Base-by-base conservation (phyloP, 2,329 filamentous ascomycete species). In the Davidsoniella neocaledoniae region DNA sequence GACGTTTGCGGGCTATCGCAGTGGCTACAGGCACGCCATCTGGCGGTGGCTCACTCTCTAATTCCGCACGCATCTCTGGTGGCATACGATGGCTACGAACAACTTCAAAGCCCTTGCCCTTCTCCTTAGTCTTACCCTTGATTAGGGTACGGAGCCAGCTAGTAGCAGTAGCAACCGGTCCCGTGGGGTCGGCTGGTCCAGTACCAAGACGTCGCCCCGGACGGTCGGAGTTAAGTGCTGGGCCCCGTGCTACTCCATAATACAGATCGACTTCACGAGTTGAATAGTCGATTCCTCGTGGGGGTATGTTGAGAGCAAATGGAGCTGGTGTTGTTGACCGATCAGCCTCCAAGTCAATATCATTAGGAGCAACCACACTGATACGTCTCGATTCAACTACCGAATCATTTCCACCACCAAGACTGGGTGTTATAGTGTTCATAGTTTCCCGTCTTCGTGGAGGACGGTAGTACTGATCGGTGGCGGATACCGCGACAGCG, bases 251-350 rank as follows among this genome's bases (percentile, higher is more conserved):
- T 16, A 94, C 83, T 8, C 87, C 84, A 59, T 98, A 96, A 65
- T 96, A 96, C 59, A 94, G 94, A 62, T 98, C 91, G 0, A 93
- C 86, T 63, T 98, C 91, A 50, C 91, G 81, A 1, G 90, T 91
- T 2, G 88, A 82, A 60, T 96, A 96, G 60, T 98, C 90, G 1
- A 83, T 81, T 43, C 36, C 46, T 21, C 78, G 73, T 19, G 77
- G 79, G 1, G 70, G 66, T 36, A 74, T 69, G 33, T 72, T 62
- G 51, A 66, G 62, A 26, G 59, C 55, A 21, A 60, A 57, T 2
- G 67, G 67, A 1, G 67, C 67, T 2, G 71, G 68, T 2, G 71
- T 71, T 10, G 63, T 63, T 16, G 66, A 67, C 17, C 66, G 63
- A 2, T 69, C 64, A 2, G 61, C 58, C 6, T 66, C 71, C 19